A percentile compares a stretch with the other conserved stretches of the same genome.
Evolutionary conservation across 2,329 filamentous ascomycete genomes (phyloP).

Genomic region (Colletotrichum somersetense): DNA sequence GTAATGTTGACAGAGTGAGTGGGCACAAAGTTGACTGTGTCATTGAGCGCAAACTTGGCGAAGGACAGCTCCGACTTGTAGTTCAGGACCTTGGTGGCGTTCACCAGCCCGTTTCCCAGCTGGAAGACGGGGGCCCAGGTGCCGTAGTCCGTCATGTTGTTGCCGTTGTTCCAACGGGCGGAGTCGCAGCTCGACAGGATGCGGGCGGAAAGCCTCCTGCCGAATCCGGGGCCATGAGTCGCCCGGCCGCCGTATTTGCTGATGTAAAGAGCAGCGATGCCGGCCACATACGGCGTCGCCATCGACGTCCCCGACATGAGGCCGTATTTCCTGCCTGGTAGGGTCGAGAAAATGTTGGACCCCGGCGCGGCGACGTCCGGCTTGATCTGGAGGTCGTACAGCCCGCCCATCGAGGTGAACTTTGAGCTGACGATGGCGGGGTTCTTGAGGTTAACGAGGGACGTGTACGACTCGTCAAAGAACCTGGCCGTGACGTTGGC

Average conservation of each 20-base stretch:
- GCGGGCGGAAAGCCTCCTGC: slow-evolving; percentile 44
- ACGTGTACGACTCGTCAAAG: slow-evolving; percentile 3
- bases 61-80: slow-evolving; percentile 55
- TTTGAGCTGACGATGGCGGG: slow-evolving; percentile 12
- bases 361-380: slow-evolving; percentile 65
- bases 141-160: slow-evolving; percentile 41
- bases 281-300: slow-evolving; percentile 67
- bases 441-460: slow-evolving; percentile 14
- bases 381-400: slow-evolving; percentile 64
- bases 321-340: slow-evolving; percentile 57
- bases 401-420: slow-evolving; percentile 66
- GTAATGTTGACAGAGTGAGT: slow-evolving; percentile 55
- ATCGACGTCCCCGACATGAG: slow-evolving; percentile 68
- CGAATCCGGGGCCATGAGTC: slow-evolving; percentile 51
- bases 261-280: slow-evolving; percentile 62
- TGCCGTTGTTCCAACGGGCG: slow-evolving; percentile 50
- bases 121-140: slow-evolving; percentile 52
- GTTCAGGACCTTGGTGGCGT: slow-evolving; percentile 59
- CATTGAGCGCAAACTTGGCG: slow-evolving; percentile 62
- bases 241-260: slow-evolving; percentile 56
- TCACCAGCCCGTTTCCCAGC: slow-evolving; percentile 61
- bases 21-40: slow-evolving; percentile 58
- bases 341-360: slow-evolving; percentile 63
- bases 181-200: slow-evolving; percentile 51
- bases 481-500: slow-evolving; percentile 26